Percentiles rank a stretch among this genome's conserved stretches.
Conservation (phyloP, 106 monocot species). For the Dendrobium catenatum region DNA sequence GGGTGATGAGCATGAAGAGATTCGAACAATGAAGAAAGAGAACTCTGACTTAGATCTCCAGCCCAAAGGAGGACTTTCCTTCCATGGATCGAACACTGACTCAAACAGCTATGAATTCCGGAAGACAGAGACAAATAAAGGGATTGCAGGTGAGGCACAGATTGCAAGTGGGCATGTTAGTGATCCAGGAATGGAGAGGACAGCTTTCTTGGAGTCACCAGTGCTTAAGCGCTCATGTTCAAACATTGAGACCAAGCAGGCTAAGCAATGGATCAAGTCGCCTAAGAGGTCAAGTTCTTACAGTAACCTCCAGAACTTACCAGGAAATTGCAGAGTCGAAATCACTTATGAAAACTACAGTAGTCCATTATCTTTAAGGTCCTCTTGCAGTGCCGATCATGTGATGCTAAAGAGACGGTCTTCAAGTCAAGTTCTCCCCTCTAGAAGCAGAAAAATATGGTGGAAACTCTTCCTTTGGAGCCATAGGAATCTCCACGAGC, state of each 20-base stretch:
- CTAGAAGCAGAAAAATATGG: conserved; percentile 82
- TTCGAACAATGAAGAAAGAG: conserved; percentile 28
- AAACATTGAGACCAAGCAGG: conserved; percentile 68
- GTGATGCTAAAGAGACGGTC: conserved; percentile 77
- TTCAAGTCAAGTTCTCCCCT: conserved; percentile 81
- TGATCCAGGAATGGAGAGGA: background rate
- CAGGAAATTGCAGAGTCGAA: background rate
- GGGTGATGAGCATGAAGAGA: conserved; percentile 53
- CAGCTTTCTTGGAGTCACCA: background rate
- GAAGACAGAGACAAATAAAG: conserved; percentile 20
- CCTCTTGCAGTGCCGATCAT: conserved; percentile 54
- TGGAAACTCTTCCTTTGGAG: conserved; percentile 91
- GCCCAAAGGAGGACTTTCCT: background rate
- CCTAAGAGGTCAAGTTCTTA: conserved; percentile 2
- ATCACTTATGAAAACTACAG: background rate
- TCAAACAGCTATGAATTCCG: background rate
- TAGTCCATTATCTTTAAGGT: conserved; percentile 36
- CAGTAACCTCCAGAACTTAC: conserved; percentile 21
- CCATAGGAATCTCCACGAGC: conserved; percentile 67
- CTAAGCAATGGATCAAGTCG: background rate
- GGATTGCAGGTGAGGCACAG: conserved; percentile 19
- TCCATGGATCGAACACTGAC: background rate
- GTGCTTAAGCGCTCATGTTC: conserved; percentile 36
- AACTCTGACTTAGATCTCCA: conserved; percentile 34
- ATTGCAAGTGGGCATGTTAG: conserved; percentile 4